Evolutionary conservation across 768 basidiomycete genomes (phyloP).

Genomic region (Suillus ampliporus): DNA sequence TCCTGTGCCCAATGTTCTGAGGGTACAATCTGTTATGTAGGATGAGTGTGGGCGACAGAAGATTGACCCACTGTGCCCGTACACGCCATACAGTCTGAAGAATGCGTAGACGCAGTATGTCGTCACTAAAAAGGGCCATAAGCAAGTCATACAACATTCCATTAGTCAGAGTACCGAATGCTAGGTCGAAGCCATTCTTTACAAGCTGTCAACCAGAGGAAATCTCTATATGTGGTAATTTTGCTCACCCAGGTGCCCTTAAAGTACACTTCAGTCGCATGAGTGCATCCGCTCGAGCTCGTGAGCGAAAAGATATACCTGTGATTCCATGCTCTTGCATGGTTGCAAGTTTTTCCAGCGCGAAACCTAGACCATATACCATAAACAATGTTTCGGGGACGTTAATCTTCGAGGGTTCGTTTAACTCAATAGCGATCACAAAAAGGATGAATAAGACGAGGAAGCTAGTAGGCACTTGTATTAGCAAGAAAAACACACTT

Average conservation of each 20-base stretch:
- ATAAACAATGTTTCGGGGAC: slow-evolving; percentile 76
- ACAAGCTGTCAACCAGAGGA: not conserved
- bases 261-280: slow-evolving; percentile 64
- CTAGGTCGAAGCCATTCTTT: slow-evolving; percentile 92
- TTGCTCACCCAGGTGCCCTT: slow-evolving; percentile 78
- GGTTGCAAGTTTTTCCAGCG: slow-evolving; percentile 90
- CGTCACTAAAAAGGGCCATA: slow-evolving; percentile 55
- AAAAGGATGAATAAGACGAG: slow-evolving; percentile 80
- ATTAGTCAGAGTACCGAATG: slow-evolving; percentile 64
- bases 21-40: slow-evolving; percentile 10
- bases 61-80: slow-evolving; percentile 57
- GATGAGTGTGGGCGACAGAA: not conserved
- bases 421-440: slow-evolving; percentile 78
- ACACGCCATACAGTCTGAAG: slow-evolving; percentile 83
- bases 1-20: slow-evolving; percentile 69
- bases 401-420: slow-evolving; percentile 66
- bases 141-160: not conserved
- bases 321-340: slow-evolving; percentile 96
- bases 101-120: slow-evolving; percentile 76
- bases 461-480: slow-evolving; percentile 50
- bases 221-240: not conserved
- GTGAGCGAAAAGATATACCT: slow-evolving; percentile 49
- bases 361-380: slow-evolving; percentile 79
- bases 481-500: not conserved
- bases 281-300: slow-evolving; percentile 8